phyloP scores from a whole-genome alignment of 371 early-diverging fungal species.

The Mucor lusitanicus region DNA sequence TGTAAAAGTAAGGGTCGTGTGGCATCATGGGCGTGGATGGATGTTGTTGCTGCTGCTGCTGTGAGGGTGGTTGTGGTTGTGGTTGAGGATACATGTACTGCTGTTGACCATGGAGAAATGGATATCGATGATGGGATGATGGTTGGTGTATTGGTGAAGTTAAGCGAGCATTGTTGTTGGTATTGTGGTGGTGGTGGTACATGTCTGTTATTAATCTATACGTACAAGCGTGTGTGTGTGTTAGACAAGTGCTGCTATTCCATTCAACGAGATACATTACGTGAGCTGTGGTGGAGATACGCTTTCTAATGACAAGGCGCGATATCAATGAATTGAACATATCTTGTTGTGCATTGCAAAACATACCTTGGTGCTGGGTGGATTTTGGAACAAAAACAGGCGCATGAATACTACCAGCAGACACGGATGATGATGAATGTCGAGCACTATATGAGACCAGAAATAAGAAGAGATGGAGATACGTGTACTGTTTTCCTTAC shows the following conservation, averaged over 20 bases:
- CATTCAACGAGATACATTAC: neutral
- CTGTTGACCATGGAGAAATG: neutral
- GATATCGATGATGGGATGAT: neutral
- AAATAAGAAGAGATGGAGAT: no score
- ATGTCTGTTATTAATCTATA: neutral
- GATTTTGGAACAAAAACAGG: conserved; percentile 69
- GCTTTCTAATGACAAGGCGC: neutral
- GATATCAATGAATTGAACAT: no score
- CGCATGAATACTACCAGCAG: conserved; percentile 62
- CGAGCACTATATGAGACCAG: neutral
- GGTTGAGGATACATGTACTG: neutral
- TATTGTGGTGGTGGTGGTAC: neutral
- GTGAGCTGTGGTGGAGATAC: neutral
- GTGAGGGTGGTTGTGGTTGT: no score
- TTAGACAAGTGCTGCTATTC: neutral
- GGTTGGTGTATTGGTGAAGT: neutral
- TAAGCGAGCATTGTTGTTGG: neutral
- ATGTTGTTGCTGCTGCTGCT: neutral
- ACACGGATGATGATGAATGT: conserved; percentile 40
- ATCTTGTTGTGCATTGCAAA: no score
- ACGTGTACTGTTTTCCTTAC: no score
- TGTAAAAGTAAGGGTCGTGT: conserved; percentile 38
- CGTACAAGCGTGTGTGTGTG: no score
- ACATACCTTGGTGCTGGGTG: conserved; percentile 32
- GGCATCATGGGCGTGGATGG: neutral